phyloP scores from a whole-genome alignment of 176 grass and related monocot species.

The Bonia amplexicaulis region DNA sequence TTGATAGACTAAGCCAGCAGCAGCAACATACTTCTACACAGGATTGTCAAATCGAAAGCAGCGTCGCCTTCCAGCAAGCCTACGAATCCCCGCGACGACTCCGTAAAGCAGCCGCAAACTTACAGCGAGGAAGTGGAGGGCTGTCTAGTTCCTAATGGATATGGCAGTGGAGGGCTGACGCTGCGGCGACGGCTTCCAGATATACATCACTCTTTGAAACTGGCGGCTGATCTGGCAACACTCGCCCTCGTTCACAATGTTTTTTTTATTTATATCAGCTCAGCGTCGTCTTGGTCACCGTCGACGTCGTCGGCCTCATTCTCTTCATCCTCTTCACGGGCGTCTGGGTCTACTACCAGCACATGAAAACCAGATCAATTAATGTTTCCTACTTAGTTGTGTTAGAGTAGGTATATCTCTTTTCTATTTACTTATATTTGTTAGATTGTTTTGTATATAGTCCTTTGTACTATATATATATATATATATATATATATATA shows the following conservation, averaged over 20 bases:
- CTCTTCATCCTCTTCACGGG: constrained; percentile 83
- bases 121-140: neutral
- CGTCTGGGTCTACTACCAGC: constrained; percentile 95
- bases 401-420: too few relatives aligned
- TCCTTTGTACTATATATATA: too few relatives aligned
- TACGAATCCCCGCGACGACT: neutral
- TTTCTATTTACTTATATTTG: too few relatives aligned
- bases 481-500: too few relatives aligned
- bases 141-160: neutral
- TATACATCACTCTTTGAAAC: neutral
- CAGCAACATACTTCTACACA: neutral
- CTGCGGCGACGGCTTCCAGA: neutral
- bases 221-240: too few relatives aligned
- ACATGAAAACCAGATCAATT: neutral
- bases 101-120: neutral
- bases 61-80: neutral
- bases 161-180: neutral
- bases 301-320: constrained; percentile 79
- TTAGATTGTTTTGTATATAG: too few relatives aligned
- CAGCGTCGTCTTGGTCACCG: constrained; percentile 74
- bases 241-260: neutral
- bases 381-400: neutral
- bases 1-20: too few relatives aligned
- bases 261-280: constrained; percentile 46
- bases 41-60: too few relatives aligned